Conservation (phyloP, 2,329 filamentous ascomycete species). For the Colletotrichum liaoningense region DNA sequence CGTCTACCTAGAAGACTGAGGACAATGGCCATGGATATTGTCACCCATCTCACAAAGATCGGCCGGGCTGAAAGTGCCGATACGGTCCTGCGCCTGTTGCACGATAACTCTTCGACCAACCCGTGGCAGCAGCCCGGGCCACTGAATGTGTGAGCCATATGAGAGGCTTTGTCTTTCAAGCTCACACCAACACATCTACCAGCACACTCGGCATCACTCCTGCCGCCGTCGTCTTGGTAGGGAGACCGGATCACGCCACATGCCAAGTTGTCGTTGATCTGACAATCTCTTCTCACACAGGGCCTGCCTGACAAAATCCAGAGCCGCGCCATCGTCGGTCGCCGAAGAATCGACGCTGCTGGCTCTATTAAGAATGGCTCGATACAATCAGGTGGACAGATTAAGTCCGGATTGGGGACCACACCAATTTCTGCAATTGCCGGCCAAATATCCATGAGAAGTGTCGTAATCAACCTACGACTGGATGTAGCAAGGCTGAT, state of each 20-base stretch:
- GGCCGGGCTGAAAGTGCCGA: conserved; percentile 56
- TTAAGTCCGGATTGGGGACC: neutral
- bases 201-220: too few species aligned
- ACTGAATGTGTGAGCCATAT: neutral
- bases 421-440: neutral
- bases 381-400: neutral
- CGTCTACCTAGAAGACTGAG: conserved; percentile 20
- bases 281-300: neutral
- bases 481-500: neutral
- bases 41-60: conserved; percentile 54
- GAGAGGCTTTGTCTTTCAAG: neutral
- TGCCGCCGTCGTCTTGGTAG: neutral
- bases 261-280: neutral
- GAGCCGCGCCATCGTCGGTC: neutral
- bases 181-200: neutral
- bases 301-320: neutral
- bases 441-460: too few species aligned
- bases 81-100: conserved; percentile 50
- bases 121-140: neutral
- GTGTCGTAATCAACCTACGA: neutral
- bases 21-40: conserved; percentile 50
- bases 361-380: neutral
- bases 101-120: conserved; percentile 46
- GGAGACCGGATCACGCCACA: neutral
- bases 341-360: neutral